Evolutionary conservation across 75 land plant genomes (phyloP).

Genomic region (Sequoiadendron giganteum): DNA sequence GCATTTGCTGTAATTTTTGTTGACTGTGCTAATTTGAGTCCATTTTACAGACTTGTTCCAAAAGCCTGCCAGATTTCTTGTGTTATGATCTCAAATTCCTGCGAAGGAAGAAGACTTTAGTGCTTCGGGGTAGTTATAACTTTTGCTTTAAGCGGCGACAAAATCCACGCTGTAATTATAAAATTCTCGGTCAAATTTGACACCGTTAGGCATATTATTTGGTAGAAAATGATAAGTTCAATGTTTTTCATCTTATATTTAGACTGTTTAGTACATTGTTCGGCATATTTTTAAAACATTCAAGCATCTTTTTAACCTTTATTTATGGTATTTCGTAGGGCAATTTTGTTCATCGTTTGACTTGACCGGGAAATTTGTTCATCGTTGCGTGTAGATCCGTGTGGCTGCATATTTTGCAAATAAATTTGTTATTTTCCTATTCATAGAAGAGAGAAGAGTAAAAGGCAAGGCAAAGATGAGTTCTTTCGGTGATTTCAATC

Average conservation of each 20-base stretch:
- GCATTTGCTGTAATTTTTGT: not conserved
- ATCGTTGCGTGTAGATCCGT: not conserved
- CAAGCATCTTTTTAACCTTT: not conserved
- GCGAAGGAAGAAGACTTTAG: not conserved
- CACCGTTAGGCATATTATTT: not conserved
- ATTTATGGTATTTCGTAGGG: not conserved
- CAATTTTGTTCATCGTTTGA: not conserved
- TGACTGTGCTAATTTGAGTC: not conserved
- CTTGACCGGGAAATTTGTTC: not conserved
- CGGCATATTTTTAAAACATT: not conserved
- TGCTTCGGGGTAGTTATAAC: not conserved
- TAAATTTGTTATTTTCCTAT: not conserved
- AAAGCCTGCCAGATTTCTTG: not conserved
- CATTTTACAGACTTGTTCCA: not conserved
- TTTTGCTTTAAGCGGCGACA: not conserved
- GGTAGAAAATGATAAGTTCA: not conserved
- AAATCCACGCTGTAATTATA: not conserved
- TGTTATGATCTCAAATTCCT: not conserved
- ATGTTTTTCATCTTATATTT: not conserved
- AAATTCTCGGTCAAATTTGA: not conserved
- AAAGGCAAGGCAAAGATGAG: not conserved
- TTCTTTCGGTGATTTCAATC: conserved; percentile 18
- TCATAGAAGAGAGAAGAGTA: not conserved
- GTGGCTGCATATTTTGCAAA: not conserved
- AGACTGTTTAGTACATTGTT: not conserved